Conservation (phyloP, 176 grass and related monocot genomes). For the Neostapfia colusana region DNA sequence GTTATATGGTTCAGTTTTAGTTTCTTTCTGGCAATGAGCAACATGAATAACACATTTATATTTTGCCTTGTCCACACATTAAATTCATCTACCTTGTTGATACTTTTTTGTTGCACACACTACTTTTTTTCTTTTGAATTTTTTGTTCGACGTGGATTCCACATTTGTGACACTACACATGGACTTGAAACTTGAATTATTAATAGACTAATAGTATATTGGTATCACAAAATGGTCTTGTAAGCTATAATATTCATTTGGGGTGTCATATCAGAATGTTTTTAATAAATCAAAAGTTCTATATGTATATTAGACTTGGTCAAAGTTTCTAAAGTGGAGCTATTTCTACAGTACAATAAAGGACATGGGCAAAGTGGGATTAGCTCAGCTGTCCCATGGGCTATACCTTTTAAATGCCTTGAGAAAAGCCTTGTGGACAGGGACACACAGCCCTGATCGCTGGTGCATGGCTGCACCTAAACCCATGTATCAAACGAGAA, state of each 20-base stretch:
- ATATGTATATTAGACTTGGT: constrained; percentile 9
- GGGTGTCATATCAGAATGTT: background rate
- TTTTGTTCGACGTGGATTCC: background rate
- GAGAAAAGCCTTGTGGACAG: constrained; percentile 12
- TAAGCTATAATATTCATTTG: constrained; percentile 19
- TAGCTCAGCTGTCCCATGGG: constrained; percentile 28
- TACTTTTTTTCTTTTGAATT: background rate
- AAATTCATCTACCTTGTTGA: constrained; percentile 19
- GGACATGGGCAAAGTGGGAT: background rate
- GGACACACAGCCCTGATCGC: constrained; percentile 10
- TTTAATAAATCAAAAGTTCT: too few relatives aligned
- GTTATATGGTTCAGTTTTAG: constrained; percentile 3
- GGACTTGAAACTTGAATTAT: constrained; percentile 20
- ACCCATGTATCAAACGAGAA: background rate
- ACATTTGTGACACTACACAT: background rate
- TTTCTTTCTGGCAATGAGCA: constrained; percentile 16
- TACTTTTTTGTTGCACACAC: background rate
- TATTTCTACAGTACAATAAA: constrained; percentile 22
- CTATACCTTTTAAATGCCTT: constrained; percentile 24
- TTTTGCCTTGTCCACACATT: background rate
- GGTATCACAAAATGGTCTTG: constrained; percentile 4
- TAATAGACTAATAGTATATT: background rate
- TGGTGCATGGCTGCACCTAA: constrained; percentile 23
- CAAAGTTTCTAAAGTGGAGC: background rate
- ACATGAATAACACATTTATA: too few relatives aligned